phyloP scores from a whole-genome alignment of 208 protist genomes.

The Leptomonas pyrrhocoris region DNA sequence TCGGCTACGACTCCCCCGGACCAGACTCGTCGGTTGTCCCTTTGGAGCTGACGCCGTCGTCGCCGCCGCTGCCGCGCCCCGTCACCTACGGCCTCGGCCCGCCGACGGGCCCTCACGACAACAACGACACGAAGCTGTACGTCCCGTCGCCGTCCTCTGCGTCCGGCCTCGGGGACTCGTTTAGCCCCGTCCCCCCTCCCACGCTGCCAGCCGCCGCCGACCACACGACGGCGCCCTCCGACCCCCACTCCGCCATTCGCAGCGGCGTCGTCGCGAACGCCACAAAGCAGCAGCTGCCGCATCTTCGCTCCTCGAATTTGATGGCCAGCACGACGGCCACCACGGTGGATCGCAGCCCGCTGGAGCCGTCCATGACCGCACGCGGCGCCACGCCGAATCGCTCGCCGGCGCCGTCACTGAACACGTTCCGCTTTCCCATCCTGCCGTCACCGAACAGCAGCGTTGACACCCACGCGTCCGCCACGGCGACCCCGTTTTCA shows the following conservation, averaged over 20 bases:
- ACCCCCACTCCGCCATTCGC: conserved; percentile 11
- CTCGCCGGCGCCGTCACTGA: neutral
- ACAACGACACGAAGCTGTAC: neutral
- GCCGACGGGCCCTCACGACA: neutral
- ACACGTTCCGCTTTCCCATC: conserved; percentile 1
- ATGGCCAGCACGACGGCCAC: neutral
- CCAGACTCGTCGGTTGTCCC: conserved; percentile 5
- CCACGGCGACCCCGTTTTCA: conserved; percentile 10
- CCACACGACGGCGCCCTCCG: conserved; percentile 8
- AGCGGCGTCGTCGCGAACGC: neutral
- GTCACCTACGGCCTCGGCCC: conserved; percentile 14
- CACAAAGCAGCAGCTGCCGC: conserved; percentile 4
- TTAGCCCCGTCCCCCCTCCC: neutral
- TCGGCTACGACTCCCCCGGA: neutral
- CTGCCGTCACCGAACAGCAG: conserved; percentile 11
- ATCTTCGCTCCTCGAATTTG: neutral
- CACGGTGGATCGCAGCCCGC: conserved; percentile 8
- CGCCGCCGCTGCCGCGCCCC: conserved; percentile 3
- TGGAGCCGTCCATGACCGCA: conserved; percentile 19
- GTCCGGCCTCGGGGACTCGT: neutral
- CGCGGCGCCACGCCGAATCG: conserved; percentile 11
- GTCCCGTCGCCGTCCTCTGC: too few species aligned
- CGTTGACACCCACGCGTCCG: conserved; percentile 8
- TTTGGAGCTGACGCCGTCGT: neutral
- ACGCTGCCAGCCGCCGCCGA: neutral